A percentile compares a stretch with the other conserved stretches of the same genome.
Evolutionary conservation across 805 yeast genomes (phyloP).

Genomic region (Candida nitratophila): DNA sequence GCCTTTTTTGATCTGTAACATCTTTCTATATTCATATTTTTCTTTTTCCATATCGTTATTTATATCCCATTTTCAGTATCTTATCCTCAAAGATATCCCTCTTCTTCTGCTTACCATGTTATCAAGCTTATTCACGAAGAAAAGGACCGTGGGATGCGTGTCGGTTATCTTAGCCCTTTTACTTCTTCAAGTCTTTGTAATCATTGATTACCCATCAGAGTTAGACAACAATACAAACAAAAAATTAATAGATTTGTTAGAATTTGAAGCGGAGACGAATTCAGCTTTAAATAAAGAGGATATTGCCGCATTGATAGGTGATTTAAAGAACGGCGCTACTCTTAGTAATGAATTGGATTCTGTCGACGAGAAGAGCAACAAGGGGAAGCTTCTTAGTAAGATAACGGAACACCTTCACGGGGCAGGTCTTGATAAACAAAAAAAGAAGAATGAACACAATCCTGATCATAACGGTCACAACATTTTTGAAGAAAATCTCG

Average conservation of each 20-base stretch:
- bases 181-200: not conserved
- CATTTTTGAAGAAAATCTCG: not conserved
- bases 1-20: too few relatives aligned
- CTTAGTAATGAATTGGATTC: not conserved
- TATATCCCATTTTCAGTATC: too few relatives aligned
- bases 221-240: not conserved
- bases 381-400: not conserved
- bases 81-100: too few relatives aligned
- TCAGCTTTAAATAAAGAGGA: not conserved
- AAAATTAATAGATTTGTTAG: not conserved
- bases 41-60: too few relatives aligned
- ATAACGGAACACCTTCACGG: not conserved
- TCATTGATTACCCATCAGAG: not conserved
- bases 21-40: too few relatives aligned
- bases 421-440: too few relatives aligned
- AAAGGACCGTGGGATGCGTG: not conserved
- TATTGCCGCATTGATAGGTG: not conserved
- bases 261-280: not conserved
- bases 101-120: too few relatives aligned
- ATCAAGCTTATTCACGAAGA: too few relatives aligned
- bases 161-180: not conserved
- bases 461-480: too few relatives aligned
- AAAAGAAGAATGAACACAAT: too few relatives aligned
- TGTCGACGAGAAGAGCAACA: not conserved
- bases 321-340: not conserved